Evolutionary conservation across 768 basidiomycete genomes (phyloP), one percentile per base, ranked within the genome.

Genomic region (Termitomyces bulborhizus): DNA sequence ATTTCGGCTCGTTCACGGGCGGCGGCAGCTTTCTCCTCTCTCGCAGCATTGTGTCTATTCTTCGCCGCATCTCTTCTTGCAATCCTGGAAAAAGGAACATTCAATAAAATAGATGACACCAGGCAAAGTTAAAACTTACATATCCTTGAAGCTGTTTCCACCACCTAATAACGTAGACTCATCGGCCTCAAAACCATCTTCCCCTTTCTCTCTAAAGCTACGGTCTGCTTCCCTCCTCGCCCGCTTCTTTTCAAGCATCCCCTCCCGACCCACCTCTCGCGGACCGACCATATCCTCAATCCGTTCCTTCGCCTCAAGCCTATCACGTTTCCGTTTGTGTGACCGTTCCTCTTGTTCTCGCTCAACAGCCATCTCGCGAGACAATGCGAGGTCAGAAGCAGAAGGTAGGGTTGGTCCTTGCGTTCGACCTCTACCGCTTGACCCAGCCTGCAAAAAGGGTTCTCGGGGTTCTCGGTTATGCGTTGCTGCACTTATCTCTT

Each of bases 211-310:
- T 51, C 87, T 75, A 67, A 86, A 90, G 2, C 82, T 67, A 39
- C 79, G 73, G 68, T 95, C 88, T 13, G 73, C 73, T 59, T 90
- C 91, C 58, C 92, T 76, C 58, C 76, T 79, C 39, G 82, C 84
- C 31, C 83, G 73, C 68, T 93, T 91, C 76, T 93, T 93, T 74
- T 95, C 94, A 57, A 94, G 67, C 80, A 88, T 83, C 2, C 85
- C 89, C 60, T 95, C 94, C 52, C 84, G 76, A 1, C 94, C 94
- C 4, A 88, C 83, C 57, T 83, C 79, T 60, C 83, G 83, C n/a
- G 93, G 90, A 8, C 87, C 86, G 1, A 89, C 85, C 68, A 84
- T 71, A 31, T 94, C 90, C 63, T 93, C 90, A 13, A 90, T 53
- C 39, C 83, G 74, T 3, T 88, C 86, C 63, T 83, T 85, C 16